A percentile compares a stretch with the other conserved stretches of the same genome.
Evolutionary conservation across 345 rosid genomes (phyloP).

Genomic region (Rhodamnia rubescens): DNA sequence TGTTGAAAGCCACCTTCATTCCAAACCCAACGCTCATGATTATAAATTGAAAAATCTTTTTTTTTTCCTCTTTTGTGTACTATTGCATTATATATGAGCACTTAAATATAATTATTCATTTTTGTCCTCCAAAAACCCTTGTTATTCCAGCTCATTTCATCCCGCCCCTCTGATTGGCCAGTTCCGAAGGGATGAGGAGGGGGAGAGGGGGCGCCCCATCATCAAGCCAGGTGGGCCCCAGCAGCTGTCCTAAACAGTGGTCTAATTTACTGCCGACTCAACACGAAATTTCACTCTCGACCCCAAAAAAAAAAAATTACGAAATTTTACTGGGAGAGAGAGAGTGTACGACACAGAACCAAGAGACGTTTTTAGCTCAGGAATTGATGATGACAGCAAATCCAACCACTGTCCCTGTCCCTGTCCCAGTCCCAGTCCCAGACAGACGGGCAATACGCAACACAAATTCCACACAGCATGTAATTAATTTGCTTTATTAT

Average conservation of each 20-base stretch:
- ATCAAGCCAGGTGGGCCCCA: not conserved
- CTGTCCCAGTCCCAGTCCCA: too few species aligned
- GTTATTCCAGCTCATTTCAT: not conserved
- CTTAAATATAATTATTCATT: not conserved
- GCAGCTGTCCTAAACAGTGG: not conserved
- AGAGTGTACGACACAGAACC: too few species aligned
- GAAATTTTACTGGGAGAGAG: too few species aligned
- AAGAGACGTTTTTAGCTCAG: not conserved
- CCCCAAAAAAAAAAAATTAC: too few species aligned
- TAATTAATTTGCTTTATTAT: not conserved
- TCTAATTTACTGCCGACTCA: not conserved
- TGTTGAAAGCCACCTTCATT: not conserved
- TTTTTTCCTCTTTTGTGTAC: too few species aligned
- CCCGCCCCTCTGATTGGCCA: not conserved
- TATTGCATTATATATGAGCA: not conserved
- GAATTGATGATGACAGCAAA: slow-evolving; percentile 4
- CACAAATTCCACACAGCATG: not conserved
- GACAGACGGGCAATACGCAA: not conserved
- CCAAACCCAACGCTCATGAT: too few species aligned
- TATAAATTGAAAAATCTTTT: too few species aligned
- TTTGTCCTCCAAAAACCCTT: not conserved
- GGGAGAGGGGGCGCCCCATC: not conserved
- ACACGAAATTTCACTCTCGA: too few species aligned
- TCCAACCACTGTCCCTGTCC: not conserved
- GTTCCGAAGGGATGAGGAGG: not conserved